These are phyloP conservation scores for Emergomyces africanus DNA, from an alignment of 2,329 filamentous ascomycete genomes.

Conservation along the genomic window DNA sequence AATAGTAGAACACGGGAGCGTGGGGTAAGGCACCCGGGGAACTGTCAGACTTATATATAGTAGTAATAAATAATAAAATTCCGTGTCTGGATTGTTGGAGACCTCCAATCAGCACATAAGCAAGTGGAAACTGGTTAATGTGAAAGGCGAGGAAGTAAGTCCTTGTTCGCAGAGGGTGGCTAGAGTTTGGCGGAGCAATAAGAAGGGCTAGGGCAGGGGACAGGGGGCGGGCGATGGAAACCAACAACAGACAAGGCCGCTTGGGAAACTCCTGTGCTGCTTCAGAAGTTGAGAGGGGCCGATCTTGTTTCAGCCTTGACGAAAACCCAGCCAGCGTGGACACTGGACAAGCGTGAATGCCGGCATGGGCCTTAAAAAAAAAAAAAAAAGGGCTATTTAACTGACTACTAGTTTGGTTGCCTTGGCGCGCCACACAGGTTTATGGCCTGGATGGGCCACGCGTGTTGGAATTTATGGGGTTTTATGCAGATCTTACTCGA, in stretches of 20 bases:
- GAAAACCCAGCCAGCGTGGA: background rate
- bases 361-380: too few species aligned
- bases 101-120: background rate
- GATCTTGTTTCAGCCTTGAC: conserved; percentile 5
- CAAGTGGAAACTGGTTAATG: background rate
- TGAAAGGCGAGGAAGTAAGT: background rate
- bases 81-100: background rate
- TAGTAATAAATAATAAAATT: too few species aligned
- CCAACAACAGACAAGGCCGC: background rate
- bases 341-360: background rate
- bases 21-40: background rate
- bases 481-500: background rate
- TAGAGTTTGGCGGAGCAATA: background rate
- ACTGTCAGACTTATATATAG: background rate
- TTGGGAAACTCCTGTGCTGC: background rate
- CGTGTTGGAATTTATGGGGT: background rate
- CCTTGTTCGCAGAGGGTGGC: background rate
- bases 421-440: background rate
- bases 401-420: too few species aligned
- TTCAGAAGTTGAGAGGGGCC: background rate
- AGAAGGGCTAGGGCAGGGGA: background rate
- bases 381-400: too few species aligned
- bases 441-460: background rate
- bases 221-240: background rate
- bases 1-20: too few species aligned